These are phyloP conservation scores for Plasmodium adleri DNA, from an alignment of 169 alveolate species.

Conservation along the genomic window DNA sequence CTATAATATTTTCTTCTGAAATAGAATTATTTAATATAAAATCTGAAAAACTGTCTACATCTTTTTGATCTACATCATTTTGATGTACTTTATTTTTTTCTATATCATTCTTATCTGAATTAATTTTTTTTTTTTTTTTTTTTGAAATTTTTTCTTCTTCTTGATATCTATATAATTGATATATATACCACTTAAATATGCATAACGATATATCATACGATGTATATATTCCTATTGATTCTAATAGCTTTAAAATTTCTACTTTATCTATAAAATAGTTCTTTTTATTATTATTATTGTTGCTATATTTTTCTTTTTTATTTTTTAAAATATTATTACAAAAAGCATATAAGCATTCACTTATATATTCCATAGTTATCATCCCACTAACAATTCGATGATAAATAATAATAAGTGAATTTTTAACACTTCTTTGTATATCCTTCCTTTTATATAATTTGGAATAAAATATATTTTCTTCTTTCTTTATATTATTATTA, in stretches of 20 bases:
- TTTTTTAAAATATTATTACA: background rate
- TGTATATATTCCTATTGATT: slow-evolving; percentile 38
- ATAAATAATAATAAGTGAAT: slow-evolving; percentile 33
- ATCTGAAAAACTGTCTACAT: background rate
- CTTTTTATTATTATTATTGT: background rate
- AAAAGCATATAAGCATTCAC: slow-evolving; percentile 20
- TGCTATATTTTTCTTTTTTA: background rate
- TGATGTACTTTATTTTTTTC: background rate
- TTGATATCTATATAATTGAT: background rate
- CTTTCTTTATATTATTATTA: background rate
- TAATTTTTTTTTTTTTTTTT: no score
- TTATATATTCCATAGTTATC: slow-evolving; percentile 14
- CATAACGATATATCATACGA: slow-evolving; percentile 28
- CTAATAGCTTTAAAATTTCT: slow-evolving; percentile 8
- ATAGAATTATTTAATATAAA: slow-evolving; percentile 1
- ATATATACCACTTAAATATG: slow-evolving; percentile 32
- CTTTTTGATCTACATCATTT: background rate
- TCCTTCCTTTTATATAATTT: slow-evolving; percentile 9
- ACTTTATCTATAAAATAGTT: slow-evolving; percentile 4
- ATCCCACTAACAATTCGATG: slow-evolving; percentile 45
- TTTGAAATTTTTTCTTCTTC: background rate
- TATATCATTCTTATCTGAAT: no score
- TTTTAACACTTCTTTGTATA: slow-evolving; percentile 15
- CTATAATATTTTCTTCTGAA: no score
- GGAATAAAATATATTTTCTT: background rate